Conservation (phyloP, 257 asterid species). For the Capsicum rhomboideum region DNA sequence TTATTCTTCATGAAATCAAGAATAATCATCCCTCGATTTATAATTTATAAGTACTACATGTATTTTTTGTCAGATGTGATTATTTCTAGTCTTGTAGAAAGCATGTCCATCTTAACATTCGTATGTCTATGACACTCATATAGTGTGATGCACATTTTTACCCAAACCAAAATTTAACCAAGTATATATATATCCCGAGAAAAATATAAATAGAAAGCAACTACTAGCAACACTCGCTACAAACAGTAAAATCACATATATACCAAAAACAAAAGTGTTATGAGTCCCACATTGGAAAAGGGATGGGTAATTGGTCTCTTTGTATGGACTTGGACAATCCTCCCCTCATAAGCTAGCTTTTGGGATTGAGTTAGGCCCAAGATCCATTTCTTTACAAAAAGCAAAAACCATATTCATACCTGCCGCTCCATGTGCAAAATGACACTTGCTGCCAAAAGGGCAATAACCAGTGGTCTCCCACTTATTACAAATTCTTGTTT, state of each 20-base stretch:
- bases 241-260: background rate
- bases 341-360: no score
- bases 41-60: background rate
- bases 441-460: slow-evolving; percentile 57
- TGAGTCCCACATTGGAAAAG: no score
- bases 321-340: no score
- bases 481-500: slow-evolving; percentile 42
- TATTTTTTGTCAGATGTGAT: background rate
- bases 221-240: background rate
- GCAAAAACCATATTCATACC: slow-evolving; percentile 18
- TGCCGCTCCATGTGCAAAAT: slow-evolving; percentile 59
- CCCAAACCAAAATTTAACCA: background rate
- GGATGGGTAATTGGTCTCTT: no score
- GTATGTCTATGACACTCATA: background rate
- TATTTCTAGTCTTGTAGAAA: background rate
- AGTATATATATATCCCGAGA: background rate
- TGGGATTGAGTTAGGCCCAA: no score
- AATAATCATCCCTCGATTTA: background rate
- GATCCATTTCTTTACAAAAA: no score
- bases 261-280: no score
- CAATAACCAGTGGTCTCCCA: slow-evolving; percentile 68
- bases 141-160: background rate
- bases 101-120: background rate
- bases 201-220: background rate
- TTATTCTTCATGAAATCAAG: background rate